Conservation (phyloP, 768 basidiomycete genomes). For the Sarcodon aspratus region DNA sequence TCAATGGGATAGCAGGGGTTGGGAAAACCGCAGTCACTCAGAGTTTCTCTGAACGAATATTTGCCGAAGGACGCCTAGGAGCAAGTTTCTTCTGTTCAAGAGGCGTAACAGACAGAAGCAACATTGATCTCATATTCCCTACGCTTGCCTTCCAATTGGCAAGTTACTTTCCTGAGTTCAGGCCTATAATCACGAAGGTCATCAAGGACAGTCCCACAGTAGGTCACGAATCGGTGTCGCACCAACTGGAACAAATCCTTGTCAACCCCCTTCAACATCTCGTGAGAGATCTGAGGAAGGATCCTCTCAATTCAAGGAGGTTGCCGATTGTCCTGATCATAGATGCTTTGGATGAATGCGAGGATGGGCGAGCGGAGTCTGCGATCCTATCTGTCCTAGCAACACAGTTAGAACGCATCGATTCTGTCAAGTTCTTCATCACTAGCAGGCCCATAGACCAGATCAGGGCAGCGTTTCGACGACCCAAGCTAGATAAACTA, state of each 20-base stretch:
- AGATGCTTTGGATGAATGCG: slow-evolving; percentile 5
- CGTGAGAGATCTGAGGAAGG: no score
- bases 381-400: slow-evolving; percentile 3
- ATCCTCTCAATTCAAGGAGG: neutral
- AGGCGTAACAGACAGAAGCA: neutral
- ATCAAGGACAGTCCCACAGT: neutral
- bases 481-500: neutral
- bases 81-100: slow-evolving; percentile 4
- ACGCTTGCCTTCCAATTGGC: slow-evolving; percentile 1
- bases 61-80: neutral
- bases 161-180: neutral
- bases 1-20: slow-evolving; percentile 7
- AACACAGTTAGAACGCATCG: neutral
- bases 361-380: slow-evolving; percentile 1
- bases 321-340: neutral
- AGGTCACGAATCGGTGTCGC: neutral
- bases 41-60: neutral
- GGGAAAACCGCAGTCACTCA: slow-evolving; percentile 5
- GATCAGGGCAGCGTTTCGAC: neutral
- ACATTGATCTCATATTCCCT: slow-evolving; percentile 1
- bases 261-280: neutral
- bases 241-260: neutral
- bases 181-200: neutral
- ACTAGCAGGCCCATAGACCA: slow-evolving; percentile 6
- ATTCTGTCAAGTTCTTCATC: slow-evolving; percentile 5